Percentiles rank a stretch among this genome's conserved stretches.
These are phyloP conservation scores for Calonectria ilicicola DNA, from an alignment of 2,329 filamentous ascomycete genomes.

Conservation along the genomic window DNA sequence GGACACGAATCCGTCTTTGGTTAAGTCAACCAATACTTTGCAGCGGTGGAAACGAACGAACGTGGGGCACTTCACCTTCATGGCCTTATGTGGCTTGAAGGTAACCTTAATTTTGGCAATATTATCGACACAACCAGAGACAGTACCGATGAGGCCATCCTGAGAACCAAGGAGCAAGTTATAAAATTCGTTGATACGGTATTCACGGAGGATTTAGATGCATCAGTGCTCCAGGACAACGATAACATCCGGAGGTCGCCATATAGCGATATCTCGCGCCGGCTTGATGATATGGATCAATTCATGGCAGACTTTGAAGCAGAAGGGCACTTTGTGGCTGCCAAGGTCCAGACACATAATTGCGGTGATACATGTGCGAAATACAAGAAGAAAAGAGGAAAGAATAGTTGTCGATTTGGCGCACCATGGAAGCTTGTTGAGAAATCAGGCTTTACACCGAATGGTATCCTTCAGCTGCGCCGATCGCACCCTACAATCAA, in stretches of 20 bases:
- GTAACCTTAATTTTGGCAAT: background rate
- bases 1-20: background rate
- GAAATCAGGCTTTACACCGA: background rate
- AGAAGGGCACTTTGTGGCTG: conserved; percentile 7
- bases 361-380: conserved; percentile 6
- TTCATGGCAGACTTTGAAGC: conserved; percentile 4
- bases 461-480: background rate
- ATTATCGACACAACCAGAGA: background rate
- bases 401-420: background rate
- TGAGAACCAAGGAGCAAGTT: background rate
- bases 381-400: background rate
- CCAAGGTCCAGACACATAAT: background rate
- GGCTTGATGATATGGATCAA: background rate
- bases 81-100: conserved; percentile 11
- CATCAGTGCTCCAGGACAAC: background rate
- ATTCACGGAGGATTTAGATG: conserved; percentile 4
- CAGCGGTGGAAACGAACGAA: background rate
- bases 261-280: background rate
- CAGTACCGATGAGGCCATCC: background rate
- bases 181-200: conserved; percentile 4
- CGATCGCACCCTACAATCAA: conserved; percentile 8
- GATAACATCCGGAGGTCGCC: background rate
- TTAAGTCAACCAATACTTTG: background rate
- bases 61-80: background rate
- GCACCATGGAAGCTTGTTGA: too few species aligned